Conservation (phyloP, 495 filamentous ascomycete genomes). For the Penicillium egyptiacum region DNA sequence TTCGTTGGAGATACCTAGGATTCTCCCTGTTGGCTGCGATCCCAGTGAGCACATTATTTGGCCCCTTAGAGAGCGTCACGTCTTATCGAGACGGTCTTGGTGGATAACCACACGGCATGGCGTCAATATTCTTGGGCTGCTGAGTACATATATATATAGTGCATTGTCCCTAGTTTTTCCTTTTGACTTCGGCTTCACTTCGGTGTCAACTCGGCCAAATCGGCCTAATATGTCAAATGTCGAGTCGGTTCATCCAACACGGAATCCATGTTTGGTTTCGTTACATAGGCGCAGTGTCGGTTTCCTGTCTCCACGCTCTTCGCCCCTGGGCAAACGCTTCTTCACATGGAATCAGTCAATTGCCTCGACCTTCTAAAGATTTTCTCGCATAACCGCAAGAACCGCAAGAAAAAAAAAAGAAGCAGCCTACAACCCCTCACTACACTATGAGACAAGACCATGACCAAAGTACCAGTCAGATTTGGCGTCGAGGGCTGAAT, state of each 20-base stretch:
- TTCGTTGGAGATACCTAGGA: slow-evolving; percentile 1
- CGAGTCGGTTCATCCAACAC: not conserved
- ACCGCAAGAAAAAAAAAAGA: slow-evolving; percentile 19
- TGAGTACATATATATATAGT: slow-evolving; percentile 15
- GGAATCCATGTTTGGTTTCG: not conserved
- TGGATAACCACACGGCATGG: slow-evolving; percentile 19
- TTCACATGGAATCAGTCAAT: slow-evolving; percentile 18
- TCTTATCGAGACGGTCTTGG: slow-evolving; percentile 24
- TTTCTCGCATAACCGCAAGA: slow-evolving; percentile 25
- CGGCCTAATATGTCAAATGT: not conserved
- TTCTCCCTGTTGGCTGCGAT: slow-evolving; percentile 9
- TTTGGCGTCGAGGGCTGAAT: slow-evolving; percentile 8
- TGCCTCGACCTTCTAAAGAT: not conserved
- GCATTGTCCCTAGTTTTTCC: not conserved
- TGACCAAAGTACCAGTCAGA: slow-evolving; percentile 12
- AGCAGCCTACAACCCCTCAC: not conserved
- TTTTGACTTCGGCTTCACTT: slow-evolving; percentile 2
- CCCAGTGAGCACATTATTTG: slow-evolving; percentile 13
- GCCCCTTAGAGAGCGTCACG: slow-evolving; percentile 20
- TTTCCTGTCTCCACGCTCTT: slow-evolving; percentile 22
- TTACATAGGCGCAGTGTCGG: slow-evolving; percentile 18
- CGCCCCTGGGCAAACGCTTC: not conserved
- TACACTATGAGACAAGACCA: not conserved
- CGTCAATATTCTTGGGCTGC: not conserved
- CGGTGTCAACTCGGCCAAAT: not conserved